A percentile compares a stretch with the other conserved stretches of the same genome.
These are phyloP conservation scores for Colletotrichum plurivorum DNA, from an alignment of 2,329 filamentous ascomycete genomes.

Conservation along the genomic window DNA sequence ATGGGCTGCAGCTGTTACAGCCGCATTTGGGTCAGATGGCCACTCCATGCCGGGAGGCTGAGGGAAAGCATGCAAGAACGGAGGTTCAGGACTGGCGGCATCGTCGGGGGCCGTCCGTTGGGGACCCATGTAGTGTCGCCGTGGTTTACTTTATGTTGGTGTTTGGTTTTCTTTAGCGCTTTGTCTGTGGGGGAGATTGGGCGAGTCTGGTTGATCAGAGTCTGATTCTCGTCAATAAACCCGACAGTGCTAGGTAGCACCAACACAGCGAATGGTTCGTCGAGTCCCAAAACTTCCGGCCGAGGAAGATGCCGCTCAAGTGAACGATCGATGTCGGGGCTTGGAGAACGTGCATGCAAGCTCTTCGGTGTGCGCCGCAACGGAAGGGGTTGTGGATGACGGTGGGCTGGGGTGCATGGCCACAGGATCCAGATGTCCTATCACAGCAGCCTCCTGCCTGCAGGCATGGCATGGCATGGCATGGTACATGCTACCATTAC, in stretches of 20 bases:
- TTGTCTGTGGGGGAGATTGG: background rate
- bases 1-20: constrained; percentile 33
- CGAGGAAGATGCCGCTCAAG: background rate
- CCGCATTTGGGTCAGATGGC: constrained; percentile 37
- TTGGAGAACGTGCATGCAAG: background rate
- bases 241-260: too few relatives aligned
- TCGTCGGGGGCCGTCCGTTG: constrained; percentile 5
- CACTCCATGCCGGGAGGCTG: constrained; percentile 28
- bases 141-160: background rate
- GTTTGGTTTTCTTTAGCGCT: background rate
- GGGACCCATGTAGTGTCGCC: constrained; percentile 2
- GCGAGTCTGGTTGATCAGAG: too few relatives aligned
- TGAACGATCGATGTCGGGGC: background rate
- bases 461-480: constrained; percentile 23
- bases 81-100: constrained; percentile 29
- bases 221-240: too few relatives aligned
- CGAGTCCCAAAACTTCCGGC: background rate
- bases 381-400: background rate
- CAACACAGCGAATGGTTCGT: background rate
- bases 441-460: constrained; percentile 13
- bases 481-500: background rate
- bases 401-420: constrained; percentile 22
- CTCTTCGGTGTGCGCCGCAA: constrained; percentile 1
- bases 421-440: constrained; percentile 13
- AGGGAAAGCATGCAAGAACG: constrained; percentile 33